Evolutionary conservation across 345 rosid species (phyloP), one percentile per base, ranked within the genome.

Genomic region (Populus tremula): DNA sequence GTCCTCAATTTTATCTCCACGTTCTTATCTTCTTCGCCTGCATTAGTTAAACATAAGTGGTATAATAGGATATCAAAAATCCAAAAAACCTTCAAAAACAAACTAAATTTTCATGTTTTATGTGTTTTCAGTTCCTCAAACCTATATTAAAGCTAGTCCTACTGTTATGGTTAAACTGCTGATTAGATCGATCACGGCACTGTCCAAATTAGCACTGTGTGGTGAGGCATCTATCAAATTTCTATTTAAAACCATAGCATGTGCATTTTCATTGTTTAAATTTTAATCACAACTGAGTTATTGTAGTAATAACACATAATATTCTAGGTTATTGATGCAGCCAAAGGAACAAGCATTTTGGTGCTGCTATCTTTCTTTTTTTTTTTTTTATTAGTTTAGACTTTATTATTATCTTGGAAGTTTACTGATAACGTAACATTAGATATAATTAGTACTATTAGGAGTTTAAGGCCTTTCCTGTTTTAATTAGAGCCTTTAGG

Each of bases 21-120:
- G 70, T 96, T 90, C 82, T 89, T 94, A 78, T 88, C 97, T 78
- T 94, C 98, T 71, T 90, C 92, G 14, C 98, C 99, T 92, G 93
- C 87, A 89, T 70, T 18, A 61, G 38, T 61, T 17, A 69, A 33
- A 78, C 45, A 25, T 17, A 67, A 54, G 43, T 45, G 45, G 70
- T 49, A 61, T 49, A 31, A 45, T 23, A 73, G n/a, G 47, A 54
- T 36, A 43, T 73, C 27, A 38, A 64, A 49, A 33, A 21, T 45
- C 13, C 0, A 5, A 29, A 16, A 27, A 50, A 56, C 35, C 72
- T 33, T 33, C 5, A 0, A 33, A 33, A 33, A 4, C 36, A 66
- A 9, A 25, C 47, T 35, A 27, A 53, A 13, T 39, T 23, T 8
- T 31, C 56, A 2, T 62, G 21, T 49, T 38, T 41, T 20, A 43